Percentiles rank a stretch among this genome's conserved stretches.
Evolutionary conservation across 2,329 filamentous ascomycete genomes (phyloP).

Genomic region (Diaporthe ilicicola): DNA sequence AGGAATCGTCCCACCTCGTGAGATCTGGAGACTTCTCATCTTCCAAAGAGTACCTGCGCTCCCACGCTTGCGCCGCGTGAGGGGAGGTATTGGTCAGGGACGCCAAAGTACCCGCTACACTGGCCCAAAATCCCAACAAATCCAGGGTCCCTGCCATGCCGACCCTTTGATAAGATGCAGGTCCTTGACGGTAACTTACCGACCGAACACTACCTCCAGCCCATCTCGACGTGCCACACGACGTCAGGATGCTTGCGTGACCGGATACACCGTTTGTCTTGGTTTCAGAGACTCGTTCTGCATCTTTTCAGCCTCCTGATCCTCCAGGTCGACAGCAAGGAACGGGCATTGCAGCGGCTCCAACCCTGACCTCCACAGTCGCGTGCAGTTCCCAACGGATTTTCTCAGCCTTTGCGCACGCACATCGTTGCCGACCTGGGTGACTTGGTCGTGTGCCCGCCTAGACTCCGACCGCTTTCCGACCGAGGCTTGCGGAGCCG

Average conservation of each 20-base stretch:
- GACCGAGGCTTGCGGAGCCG: constrained; percentile 28
- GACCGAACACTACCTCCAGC: neutral
- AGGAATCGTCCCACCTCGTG: neutral
- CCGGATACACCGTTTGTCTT: constrained; percentile 12
- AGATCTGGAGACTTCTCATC: neutral
- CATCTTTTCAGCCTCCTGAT: constrained; percentile 9
- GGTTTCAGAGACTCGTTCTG: neutral
- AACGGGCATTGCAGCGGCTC: neutral
- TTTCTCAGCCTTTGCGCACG: constrained; percentile 23
- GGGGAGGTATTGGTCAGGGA: neutral
- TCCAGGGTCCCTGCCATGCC: constrained; percentile 13
- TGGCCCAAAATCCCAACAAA: constrained; percentile 25
- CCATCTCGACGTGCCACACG: constrained; percentile 16
- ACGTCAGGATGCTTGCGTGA: constrained; percentile 24
- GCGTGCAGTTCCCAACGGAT: constrained; percentile 32
- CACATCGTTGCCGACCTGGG: constrained; percentile 20
- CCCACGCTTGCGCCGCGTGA: neutral
- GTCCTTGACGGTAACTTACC: constrained; percentile 4
- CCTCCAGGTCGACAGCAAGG: neutral
- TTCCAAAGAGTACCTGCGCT: neutral
- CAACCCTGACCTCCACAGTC: constrained; percentile 21
- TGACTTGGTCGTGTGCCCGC: constrained; percentile 27
- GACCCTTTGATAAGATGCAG: constrained; percentile 16
- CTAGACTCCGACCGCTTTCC: constrained; percentile 15
- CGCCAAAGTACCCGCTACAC: neutral